Evolutionary conservation across 257 asterid genomes (phyloP), one percentile per base, ranked within the genome.

Genomic region (Primulina eburnea): DNA sequence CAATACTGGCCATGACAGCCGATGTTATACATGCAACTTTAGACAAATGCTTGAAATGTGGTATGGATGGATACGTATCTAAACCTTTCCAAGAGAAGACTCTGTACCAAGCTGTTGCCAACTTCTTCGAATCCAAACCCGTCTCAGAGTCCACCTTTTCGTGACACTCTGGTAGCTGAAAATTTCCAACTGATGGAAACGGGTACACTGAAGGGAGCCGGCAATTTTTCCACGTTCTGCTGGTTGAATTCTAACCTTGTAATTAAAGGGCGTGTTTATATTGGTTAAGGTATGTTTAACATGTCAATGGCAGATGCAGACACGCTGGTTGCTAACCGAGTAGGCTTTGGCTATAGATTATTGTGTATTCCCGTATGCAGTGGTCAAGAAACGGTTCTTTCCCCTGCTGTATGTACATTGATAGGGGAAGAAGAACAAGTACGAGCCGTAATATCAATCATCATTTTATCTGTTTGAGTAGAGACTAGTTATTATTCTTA

Each of bases 1-100:
- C 98, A 4, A 81, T 92, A 82, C 24, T 92, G 68, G 97, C 98
- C 26, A 92, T 92, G 97, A 92, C 98, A 11, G 97, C 98, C 0
- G 97, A 92, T 70, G 98, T 92, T 2, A 90, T 90, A 71, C 89
- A 88, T 21, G 97, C 97, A 2, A 92, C 96, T 0, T 65, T 82
- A 26, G 98, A 92, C 73, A 77, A 88, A 72, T 92, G 98, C 67
- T 71, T 92, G 75, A 14, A 77, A 65, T 76, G 81, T 24, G 98
- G 96, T 32, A 92, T 92, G 97, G 98, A 92, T 71, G 97, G 95
- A 8, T 90, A 92, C 8, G 97, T 92, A 8, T 82, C 98, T 4
- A 92, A 92, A 33, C 98, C 98, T 8, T 92, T 92, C 61, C 93
- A 90, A 70, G 98, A 92, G 81, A 84, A 85, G 76, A 83, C 83